A percentile compares a stretch with the other conserved stretches of the same genome.
These are phyloP conservation scores for Letharia columbiana DNA, from an alignment of 495 filamentous ascomycete genomes.

Conservation along the genomic window DNA sequence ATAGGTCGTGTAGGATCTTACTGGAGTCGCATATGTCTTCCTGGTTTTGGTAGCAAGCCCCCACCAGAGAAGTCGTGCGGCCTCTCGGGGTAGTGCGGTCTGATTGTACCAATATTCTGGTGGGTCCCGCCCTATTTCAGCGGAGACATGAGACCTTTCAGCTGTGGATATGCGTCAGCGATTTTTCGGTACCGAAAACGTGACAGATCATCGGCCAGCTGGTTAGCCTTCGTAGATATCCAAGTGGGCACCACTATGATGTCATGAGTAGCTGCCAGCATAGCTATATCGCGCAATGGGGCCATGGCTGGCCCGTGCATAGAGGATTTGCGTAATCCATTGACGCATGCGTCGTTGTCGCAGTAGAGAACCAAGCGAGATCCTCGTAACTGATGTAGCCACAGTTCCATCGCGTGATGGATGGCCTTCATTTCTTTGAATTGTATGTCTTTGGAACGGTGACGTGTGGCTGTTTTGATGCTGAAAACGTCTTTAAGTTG, in stretches of 20 bases:
- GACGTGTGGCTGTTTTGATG: neutral
- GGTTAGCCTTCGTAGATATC: neutral
- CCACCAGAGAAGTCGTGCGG: neutral
- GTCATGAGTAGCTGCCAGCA: neutral
- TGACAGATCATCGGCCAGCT: neutral
- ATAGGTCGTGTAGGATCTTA: neutral
- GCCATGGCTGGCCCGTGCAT: neutral
- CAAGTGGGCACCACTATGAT: neutral
- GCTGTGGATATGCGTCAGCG: neutral
- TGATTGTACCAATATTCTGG: neutral
- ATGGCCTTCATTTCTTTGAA: constrained; percentile 7
- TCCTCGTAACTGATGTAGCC: neutral
- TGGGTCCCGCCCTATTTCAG: neutral
- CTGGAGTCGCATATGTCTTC: neutral
- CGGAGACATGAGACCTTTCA: neutral
- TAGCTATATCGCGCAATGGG: neutral
- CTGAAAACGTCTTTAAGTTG: neutral
- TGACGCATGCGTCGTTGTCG: too few species aligned
- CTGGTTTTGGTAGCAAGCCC: neutral
- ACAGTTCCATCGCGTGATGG: neutral
- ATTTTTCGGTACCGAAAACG: neutral
- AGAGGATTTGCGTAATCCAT: neutral
- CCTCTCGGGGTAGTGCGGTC: neutral
- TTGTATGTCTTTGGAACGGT: neutral
- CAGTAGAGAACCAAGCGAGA: neutral